phyloP scores from a whole-genome alignment of 2,329 filamentous ascomycete species.

The Cyphellophora europaea region DNA sequence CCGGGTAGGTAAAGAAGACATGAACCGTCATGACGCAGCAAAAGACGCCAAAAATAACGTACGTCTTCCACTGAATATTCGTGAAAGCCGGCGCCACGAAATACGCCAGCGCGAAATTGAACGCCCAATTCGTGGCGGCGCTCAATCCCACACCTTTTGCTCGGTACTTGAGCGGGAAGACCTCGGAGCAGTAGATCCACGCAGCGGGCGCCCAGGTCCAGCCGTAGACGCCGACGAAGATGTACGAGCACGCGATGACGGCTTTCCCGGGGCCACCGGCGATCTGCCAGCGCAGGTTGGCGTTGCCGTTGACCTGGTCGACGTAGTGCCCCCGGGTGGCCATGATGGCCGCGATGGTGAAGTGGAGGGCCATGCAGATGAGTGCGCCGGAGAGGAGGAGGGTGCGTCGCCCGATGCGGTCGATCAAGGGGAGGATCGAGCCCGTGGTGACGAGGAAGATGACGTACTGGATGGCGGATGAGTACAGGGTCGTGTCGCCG shows the following conservation, averaged over 20 bases:
- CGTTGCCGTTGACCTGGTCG: slow-evolving; percentile 34
- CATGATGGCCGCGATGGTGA: slow-evolving; percentile 45
- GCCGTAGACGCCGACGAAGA: slow-evolving; percentile 60
- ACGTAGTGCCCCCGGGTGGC: slow-evolving; percentile 38
- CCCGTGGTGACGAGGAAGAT: slow-evolving; percentile 45
- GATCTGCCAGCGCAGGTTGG: slow-evolving; percentile 22
- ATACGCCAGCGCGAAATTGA: slow-evolving; percentile 52
- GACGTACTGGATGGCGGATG: slow-evolving; percentile 41
- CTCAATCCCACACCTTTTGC: slow-evolving; percentile 48
- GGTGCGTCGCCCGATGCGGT: slow-evolving; percentile 39
- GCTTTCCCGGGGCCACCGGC: slow-evolving; percentile 44
- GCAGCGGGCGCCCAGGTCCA: slow-evolving; percentile 55
- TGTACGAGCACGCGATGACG: slow-evolving; percentile 61
- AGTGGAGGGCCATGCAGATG: slow-evolving; percentile 40
- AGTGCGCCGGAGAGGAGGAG: slow-evolving; percentile 39
- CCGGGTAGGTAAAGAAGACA: slow-evolving; percentile 35
- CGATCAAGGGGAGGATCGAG: slow-evolving; percentile 42
- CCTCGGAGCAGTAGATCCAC: slow-evolving; percentile 58
- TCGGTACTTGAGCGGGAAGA: slow-evolving; percentile 52
- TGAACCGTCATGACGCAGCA: slow-evolving; percentile 59
- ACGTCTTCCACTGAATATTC: slow-evolving; percentile 51
- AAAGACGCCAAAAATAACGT: slow-evolving; percentile 68
- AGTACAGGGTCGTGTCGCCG: slow-evolving; percentile 36
- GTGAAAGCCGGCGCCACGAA: slow-evolving; percentile 49
- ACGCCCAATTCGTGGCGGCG: slow-evolving; percentile 45